Base-by-base conservation (phyloP, 225 moss, liverwort and hornwort species). In the Polytrichum commune region DNA sequence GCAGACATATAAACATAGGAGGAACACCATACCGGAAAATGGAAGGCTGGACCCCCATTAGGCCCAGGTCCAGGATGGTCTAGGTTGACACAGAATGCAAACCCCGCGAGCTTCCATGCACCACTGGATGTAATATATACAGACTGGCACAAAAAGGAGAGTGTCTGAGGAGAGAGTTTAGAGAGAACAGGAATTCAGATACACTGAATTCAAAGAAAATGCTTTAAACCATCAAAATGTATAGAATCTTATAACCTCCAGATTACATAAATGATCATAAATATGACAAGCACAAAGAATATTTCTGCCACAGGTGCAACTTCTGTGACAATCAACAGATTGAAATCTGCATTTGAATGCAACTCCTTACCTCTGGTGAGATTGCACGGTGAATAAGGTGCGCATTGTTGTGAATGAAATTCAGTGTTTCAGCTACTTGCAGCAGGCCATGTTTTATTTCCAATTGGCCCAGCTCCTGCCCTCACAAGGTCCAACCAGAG, bases 101-200 rank as follows among this genome's bases (percentile, higher is more conserved):
- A 96, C 70, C 96, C 96, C 70, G 90, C 96, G 26, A 93, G 84
- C 82, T 96, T 96, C 96, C 96, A 96, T 64, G 92, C 92, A 82
- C 96, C 96, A 80, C 90, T 90, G 16, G 93, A 80, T 53, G 96
- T 96, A 32, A 96, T 92, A 64, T 92, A 96, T 55, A 96, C 96
- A 83, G 96, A 89, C 96, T 96, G 96, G 75, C 88, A 79, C 68
- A 80, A 63, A 7, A 22, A 46, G 13, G 13, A 16, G 13, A 46
- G 46, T 46, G 46, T 46, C 35, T 33, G 16, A 46, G 46, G 46
- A 16, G 46, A 46, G 46, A 13, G 10, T 46, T 46, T 13, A 13
- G 3, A 46, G 46, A 46, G 46, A 46, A 46, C 46, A 46, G 16
- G 46, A 46, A 13, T 46, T 46, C 4, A 46, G 46, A 46, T 16